Evolutionary conservation across 2,329 filamentous ascomycete genomes (phyloP).

Genomic region (Colletotrichum lini): DNA sequence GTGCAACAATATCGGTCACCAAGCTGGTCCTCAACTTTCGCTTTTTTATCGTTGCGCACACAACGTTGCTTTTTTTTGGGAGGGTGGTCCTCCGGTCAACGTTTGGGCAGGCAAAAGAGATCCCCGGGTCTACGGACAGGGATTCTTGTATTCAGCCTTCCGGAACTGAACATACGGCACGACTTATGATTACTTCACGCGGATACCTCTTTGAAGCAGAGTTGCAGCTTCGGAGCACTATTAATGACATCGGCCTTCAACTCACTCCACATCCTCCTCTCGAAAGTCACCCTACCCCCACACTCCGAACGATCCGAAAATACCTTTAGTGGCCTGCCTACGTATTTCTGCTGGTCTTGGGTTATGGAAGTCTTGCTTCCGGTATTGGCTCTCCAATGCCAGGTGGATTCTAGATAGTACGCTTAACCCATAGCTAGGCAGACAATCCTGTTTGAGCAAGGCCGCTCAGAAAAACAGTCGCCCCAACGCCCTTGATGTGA

Average conservation of each 20-base stretch:
- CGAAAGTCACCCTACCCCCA: slow-evolving; percentile 17
- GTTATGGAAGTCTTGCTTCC: slow-evolving; percentile 31
- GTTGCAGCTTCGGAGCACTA: slow-evolving; percentile 40
- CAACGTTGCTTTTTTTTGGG: slow-evolving; percentile 32
- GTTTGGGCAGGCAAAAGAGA: slow-evolving; percentile 41
- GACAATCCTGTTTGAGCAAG: slow-evolving; percentile 30
- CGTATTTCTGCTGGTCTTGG: slow-evolving; percentile 29
- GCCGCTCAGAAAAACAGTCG: slow-evolving; percentile 21
- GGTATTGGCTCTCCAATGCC: slow-evolving; percentile 31
- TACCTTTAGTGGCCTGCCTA: slow-evolving; percentile 28
- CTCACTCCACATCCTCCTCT: slow-evolving; percentile 25
- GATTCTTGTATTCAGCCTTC: slow-evolving; percentile 32
- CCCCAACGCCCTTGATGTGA: neutral
- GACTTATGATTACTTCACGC: slow-evolving; percentile 39
- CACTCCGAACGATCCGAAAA: slow-evolving; percentile 33
- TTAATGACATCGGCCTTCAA: slow-evolving; percentile 39
- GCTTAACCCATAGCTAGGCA: slow-evolving; percentile 33
- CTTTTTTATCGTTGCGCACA: slow-evolving; percentile 20
- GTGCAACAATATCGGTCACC: slow-evolving; percentile 21
- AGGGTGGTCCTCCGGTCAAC: slow-evolving; percentile 40
- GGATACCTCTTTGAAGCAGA: slow-evolving; percentile 43
- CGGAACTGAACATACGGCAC: slow-evolving; percentile 40
- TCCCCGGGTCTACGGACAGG: slow-evolving; percentile 30
- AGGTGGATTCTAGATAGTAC: slow-evolving; percentile 36
- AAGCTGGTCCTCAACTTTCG: slow-evolving; percentile 24